Evolutionary conservation across 108 stramenopile species (phyloP).

Genomic region (Stephanodiscus triporus): DNA sequence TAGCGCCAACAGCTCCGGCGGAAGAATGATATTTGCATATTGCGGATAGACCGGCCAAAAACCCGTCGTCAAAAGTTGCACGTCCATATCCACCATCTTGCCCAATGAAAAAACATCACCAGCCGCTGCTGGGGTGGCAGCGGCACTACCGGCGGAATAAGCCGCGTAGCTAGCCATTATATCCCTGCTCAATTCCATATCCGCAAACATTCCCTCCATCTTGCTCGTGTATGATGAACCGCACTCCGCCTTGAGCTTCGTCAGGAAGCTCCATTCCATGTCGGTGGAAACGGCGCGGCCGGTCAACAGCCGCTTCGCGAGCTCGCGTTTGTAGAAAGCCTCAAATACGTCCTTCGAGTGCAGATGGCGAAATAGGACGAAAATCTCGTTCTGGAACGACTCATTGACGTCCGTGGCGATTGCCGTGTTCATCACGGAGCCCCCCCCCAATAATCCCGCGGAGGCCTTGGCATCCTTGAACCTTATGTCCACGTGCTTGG

Average conservation of each 20-base stretch:
- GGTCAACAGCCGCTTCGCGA: slow-evolving; percentile 94
- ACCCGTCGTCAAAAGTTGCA: slow-evolving; percentile 92
- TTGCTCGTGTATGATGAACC: slow-evolving; percentile 97
- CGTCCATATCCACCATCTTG: slow-evolving; percentile 77
- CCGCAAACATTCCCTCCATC: slow-evolving; percentile 99
- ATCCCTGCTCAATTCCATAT: slow-evolving; percentile 93
- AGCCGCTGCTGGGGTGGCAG: slow-evolving; percentile 10
- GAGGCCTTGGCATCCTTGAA: slow-evolving; percentile 69
- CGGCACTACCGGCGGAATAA: slow-evolving; percentile 42
- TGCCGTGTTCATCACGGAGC: slow-evolving; percentile 12
- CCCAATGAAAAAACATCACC: slow-evolving; percentile 7
- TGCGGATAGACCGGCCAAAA: slow-evolving; percentile 97
- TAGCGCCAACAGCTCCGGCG: slow-evolving; percentile 55
- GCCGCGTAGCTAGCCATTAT: slow-evolving; percentile 86
- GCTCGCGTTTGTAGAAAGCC: slow-evolving; percentile 95
- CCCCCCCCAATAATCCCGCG: neutral
- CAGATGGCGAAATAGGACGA: slow-evolving; percentile 86
- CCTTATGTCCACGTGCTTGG: slow-evolving; percentile 81
- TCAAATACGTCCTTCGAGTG: slow-evolving; percentile 98
- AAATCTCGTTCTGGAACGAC: slow-evolving; percentile 55
- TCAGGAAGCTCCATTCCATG: slow-evolving; percentile 89
- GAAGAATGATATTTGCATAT: slow-evolving; percentile 70
- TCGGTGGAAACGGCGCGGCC: slow-evolving; percentile 84
- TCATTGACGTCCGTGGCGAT: slow-evolving; percentile 41
- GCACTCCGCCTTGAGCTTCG: slow-evolving; percentile 97